Conservation (phyloP, 495 filamentous ascomycete species). For the Xylaria palmicola region DNA sequence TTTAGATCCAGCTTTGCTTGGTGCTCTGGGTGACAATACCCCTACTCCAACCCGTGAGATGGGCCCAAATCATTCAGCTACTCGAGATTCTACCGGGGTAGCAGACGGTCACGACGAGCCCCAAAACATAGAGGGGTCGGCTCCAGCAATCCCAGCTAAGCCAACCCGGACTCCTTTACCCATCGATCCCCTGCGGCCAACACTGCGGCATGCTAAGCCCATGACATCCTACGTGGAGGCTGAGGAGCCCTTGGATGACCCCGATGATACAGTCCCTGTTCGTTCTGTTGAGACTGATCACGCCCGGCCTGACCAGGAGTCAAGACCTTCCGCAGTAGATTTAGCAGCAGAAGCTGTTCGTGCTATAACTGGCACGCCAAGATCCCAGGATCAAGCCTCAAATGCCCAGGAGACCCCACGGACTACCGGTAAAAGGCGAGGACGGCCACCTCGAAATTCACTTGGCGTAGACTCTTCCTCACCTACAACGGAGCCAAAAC, state of each 20-base stretch:
- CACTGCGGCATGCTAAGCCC: conserved; percentile 46
- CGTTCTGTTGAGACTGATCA: conserved; percentile 13
- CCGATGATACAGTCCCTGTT: conserved; percentile 36
- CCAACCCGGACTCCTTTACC: conserved; percentile 18
- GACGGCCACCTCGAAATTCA: conserved; percentile 27
- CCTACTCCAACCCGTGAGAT: conserved; percentile 18
- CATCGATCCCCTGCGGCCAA: conserved; percentile 33
- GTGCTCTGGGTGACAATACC: conserved; percentile 19
- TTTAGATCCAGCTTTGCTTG: conserved; percentile 35
- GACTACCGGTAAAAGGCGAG: conserved; percentile 21
- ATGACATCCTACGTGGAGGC: conserved; percentile 40
- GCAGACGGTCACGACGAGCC: conserved; percentile 13
- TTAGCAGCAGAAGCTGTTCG: conserved; percentile 36
- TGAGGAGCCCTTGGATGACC: conserved; percentile 37
- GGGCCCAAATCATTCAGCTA: background rate
- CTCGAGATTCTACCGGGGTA: conserved; percentile 1
- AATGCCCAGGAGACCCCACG: background rate
- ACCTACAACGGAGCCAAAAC: conserved; percentile 20
- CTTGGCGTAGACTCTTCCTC: conserved; percentile 13
- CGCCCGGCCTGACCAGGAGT: conserved; percentile 13
- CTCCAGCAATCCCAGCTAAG: background rate
- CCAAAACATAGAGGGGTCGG: background rate
- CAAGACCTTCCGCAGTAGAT: conserved; percentile 36
- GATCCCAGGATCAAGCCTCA: background rate
- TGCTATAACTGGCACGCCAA: conserved; percentile 13